Evolutionary conservation across 495 filamentous ascomycete genomes (phyloP).

Genomic region (Aspergillus conjunctus): DNA sequence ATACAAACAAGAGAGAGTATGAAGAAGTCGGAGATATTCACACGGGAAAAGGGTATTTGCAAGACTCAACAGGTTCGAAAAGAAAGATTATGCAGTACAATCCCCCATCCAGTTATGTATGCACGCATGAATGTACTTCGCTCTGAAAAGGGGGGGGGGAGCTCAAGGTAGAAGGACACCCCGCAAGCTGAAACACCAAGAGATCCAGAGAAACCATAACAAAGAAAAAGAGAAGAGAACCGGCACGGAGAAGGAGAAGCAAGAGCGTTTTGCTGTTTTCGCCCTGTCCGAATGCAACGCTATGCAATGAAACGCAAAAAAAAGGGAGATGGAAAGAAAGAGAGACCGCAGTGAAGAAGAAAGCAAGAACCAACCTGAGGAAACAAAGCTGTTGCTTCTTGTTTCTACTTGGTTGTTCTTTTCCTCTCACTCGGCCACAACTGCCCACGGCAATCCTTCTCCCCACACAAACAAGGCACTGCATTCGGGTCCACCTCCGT

Average conservation of each 20-base stretch:
- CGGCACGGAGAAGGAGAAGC: not conserved
- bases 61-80: too few species aligned
- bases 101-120: not conserved
- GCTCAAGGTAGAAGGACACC: not conserved
- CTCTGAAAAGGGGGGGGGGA: not conserved
- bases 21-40: too few species aligned
- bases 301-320: not conserved
- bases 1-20: too few species aligned
- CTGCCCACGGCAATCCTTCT: slow-evolving; percentile 64
- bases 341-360: not conserved
- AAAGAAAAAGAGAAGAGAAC: not conserved
- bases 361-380: not conserved
- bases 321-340: not conserved
- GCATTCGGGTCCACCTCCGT: slow-evolving; percentile 54
- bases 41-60: too few species aligned
- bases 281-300: not conserved
- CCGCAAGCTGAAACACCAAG: not conserved
- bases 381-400: slow-evolving; percentile 14
- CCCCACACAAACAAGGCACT: slow-evolving; percentile 69
- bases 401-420: slow-evolving; percentile 18
- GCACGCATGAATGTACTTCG: not conserved
- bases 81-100: not conserved
- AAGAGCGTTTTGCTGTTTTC: too few species aligned
- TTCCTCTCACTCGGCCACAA: slow-evolving; percentile 60
- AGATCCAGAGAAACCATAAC: not conserved